Base-by-base conservation (phyloP, 1,284 basidiomycete genomes). In the Paramarasmius palmivorus region DNA sequence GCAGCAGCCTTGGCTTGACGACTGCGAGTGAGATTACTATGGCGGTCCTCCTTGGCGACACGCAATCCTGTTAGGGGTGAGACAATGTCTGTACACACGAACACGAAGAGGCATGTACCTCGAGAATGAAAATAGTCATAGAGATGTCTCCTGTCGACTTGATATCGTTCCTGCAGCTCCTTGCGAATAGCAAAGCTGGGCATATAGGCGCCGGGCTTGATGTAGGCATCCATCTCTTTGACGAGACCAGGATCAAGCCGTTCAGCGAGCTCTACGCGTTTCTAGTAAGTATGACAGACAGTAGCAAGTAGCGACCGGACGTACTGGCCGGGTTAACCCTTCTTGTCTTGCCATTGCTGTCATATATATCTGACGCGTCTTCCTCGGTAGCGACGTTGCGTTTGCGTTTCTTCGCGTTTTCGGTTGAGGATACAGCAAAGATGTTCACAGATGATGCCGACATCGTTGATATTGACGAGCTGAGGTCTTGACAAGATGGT, bases 41-140 rank as follows among this genome's bases (percentile, higher is more conserved):
- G 77, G 56, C 78, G 83, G 59, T 85, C 84, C 63, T 87, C 84
- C 59, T 85, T 84, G 14, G 83, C 79, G 34, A 86, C 85, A 29
- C 86, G 78, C 47, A 89, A 67, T 35, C 86, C 86, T 77, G 68
- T 65, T 66, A 68, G 17, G 29, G 17, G 32, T 38, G 7, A 38
- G 37, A 2, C 34, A 34, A 2, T 5, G 23, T 37, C 32, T n/a
- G 15, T 23, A 29, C 3, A 17, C 4, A 39, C 12, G 25, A n/a
- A 25, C 49, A 34, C 2, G 46, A 20, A 32, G 26, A 26, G 46
- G 26, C 42, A 48, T 14, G 22, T 19, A 75, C 77, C 78, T 72
- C 76, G 67, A 26, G 77, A 78, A 65, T 88, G 87, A 67, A 87
- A 88, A 66, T 88, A 89, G 65, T 89, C 87, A 62, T 89, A 89